phyloP scores from a whole-genome alignment of 2,329 filamentous ascomycete species.

The Alternaria triticimaculans region DNA sequence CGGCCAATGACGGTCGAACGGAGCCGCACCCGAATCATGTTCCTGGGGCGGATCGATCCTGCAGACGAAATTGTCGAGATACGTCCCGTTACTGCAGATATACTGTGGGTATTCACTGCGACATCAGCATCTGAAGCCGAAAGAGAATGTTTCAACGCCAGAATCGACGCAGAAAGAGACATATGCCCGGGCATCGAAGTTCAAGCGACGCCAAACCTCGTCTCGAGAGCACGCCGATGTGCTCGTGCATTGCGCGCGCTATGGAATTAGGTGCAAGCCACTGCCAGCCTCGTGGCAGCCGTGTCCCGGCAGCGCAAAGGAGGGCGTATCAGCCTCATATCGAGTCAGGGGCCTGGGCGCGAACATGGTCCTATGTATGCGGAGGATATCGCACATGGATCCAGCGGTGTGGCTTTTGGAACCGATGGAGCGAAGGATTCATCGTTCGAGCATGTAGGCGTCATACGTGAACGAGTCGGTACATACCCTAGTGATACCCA shows the following conservation, averaged over 20 bases:
- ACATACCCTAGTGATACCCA: background rate
- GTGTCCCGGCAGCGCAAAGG: background rate
- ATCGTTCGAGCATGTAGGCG: background rate
- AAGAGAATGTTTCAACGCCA: background rate
- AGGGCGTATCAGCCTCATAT: background rate
- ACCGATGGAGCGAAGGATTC: background rate
- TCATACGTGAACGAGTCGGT: background rate
- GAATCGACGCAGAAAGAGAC: background rate
- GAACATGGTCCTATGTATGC: background rate
- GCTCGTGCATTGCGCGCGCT: background rate
- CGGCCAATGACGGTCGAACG: background rate
- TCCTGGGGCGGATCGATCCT: background rate
- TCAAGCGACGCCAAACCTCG: background rate
- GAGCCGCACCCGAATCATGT: background rate
- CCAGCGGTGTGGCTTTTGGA: background rate
- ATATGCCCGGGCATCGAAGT: background rate
- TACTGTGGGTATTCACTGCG: background rate
- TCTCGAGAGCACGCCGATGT: background rate
- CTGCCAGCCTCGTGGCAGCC: background rate
- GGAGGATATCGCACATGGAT: background rate
- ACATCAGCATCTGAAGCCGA: background rate
- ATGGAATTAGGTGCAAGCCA: background rate
- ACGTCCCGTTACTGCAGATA: background rate
- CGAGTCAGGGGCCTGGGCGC: background rate
- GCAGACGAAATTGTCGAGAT: background rate